These are phyloP conservation scores for Metschnikowia drakensbergensis DNA, from an alignment of 805 yeast genomes.

Conservation along the genomic window DNA sequence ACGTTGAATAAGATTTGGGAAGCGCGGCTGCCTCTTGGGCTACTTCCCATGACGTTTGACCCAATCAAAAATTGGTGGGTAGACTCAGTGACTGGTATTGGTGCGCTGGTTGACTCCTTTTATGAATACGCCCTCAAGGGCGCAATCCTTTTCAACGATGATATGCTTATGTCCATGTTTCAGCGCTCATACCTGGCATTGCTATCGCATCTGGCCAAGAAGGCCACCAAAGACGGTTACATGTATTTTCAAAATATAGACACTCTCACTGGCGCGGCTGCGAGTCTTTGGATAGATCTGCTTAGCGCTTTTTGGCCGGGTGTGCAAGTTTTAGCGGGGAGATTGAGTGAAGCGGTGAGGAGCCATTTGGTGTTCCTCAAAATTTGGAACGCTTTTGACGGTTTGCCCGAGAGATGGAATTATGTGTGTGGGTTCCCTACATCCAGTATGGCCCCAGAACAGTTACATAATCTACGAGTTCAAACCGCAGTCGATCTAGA, in stretches of 20 bases:
- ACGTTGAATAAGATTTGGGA: constrained; percentile 74
- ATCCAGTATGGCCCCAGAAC: background rate
- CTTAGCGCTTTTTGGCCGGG: constrained; percentile 89
- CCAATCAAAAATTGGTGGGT: constrained; percentile 54
- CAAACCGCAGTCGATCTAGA: constrained; percentile 52
- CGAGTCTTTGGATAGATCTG: constrained; percentile 76
- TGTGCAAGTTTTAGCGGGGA: constrained; percentile 73
- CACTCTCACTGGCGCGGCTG: constrained; percentile 45
- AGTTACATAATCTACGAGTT: background rate
- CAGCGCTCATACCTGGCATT: constrained; percentile 55
- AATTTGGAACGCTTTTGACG: constrained; percentile 75
- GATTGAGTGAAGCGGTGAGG: constrained; percentile 57
- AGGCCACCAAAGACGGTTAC: constrained; percentile 6
- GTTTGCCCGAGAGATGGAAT: constrained; percentile 85
- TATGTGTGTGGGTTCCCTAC: constrained; percentile 20
- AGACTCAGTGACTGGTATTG: constrained; percentile 69
- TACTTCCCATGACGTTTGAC: constrained; percentile 76
- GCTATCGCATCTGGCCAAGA: constrained; percentile 35
- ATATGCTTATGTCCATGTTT: constrained; percentile 55
- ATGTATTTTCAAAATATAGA: constrained; percentile 58
- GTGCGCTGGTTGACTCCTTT: constrained; percentile 89
- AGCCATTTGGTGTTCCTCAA: constrained; percentile 64
- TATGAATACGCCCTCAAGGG: constrained; percentile 85
- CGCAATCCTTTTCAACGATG: constrained; percentile 63
- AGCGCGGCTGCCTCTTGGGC: constrained; percentile 53